phyloP scores from a whole-genome alignment of 208 protist genomes.

The Balamuthia mandrillaris region DNA sequence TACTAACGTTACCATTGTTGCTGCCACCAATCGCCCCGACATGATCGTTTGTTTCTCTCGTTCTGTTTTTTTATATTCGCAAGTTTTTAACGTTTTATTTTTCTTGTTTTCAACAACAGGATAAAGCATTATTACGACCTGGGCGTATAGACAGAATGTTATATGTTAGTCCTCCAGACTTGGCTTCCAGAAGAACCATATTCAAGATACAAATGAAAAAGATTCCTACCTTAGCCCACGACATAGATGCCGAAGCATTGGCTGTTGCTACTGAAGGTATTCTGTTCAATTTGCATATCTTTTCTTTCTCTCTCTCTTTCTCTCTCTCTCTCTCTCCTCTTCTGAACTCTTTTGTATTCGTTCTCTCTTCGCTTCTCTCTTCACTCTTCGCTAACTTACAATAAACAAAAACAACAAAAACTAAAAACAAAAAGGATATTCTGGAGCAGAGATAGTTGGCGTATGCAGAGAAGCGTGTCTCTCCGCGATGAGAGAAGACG shows the following conservation, averaged over 20 bases:
- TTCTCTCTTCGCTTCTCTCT: not conserved
- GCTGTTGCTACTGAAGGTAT: too few relatives aligned
- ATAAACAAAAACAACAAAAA: too few relatives aligned
- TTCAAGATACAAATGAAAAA: slow-evolving; percentile 75
- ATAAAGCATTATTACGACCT: slow-evolving; percentile 92
- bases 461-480: slow-evolving; percentile 32
- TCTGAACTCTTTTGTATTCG: not conserved
- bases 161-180: slow-evolving; percentile 84
- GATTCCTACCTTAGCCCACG: slow-evolving; percentile 66
- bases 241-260: too few relatives aligned
- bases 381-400: too few relatives aligned
- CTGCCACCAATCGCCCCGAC: slow-evolving; percentile 96
- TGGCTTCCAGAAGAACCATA: slow-evolving; percentile 78
- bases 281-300: too few relatives aligned
- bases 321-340: not conserved
- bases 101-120: slow-evolving; percentile 43
- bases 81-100: not conserved
- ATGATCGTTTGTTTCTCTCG: slow-evolving; percentile 74
- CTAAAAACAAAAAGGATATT: too few relatives aligned
- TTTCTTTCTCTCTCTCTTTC: not conserved
- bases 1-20: slow-evolving; percentile 91
- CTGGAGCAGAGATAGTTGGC: slow-evolving; percentile 6
- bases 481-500: slow-evolving; percentile 11
- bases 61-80: not conserved
- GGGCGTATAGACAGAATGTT: slow-evolving; percentile 90